Evolutionary conservation across 768 basidiomycete species (phyloP), one percentile per base, ranked within the genome.

Genomic region (Mycena galopus): DNA sequence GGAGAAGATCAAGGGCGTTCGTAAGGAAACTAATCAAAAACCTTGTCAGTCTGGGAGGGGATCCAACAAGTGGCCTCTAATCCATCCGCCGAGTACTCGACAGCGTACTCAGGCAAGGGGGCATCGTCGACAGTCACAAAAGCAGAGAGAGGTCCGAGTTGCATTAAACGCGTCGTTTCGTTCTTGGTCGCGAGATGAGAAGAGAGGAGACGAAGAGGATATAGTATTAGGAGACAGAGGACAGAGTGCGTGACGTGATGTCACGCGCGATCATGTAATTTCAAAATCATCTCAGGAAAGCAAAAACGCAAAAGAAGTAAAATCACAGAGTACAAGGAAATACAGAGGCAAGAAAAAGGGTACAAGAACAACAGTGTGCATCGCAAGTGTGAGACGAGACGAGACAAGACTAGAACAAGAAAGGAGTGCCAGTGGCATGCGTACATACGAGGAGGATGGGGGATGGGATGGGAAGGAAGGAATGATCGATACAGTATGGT

Each of bases 311-410:
- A 65, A 30, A 44, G 23, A 64, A 50, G 33, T 56, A 58, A 12
- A 23, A 21, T 59, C 58, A 30, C 44, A 68, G 21, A 42, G 51
- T 60, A 72, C 70, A 60, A 16, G 39, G 17, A 14, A 35, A 69
- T 44, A 69, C 53, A 32, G n/a, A 69, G 4, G 42, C 67, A 44
- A 44, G 39, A 47, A 61, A 44, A 62, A 50, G 23, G 33, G 35
- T 56, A 65, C 65, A 64, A 69, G 51, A 56, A 69, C 67, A 69
- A 69, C 60, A 69, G 17, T 69, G 61, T 69, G 68, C 44, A 25
- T 39, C 50, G 51, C n/a, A 51, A 44, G 16, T 25, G 62, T 47
- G 64, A 57, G 56, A 65, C 58, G 44, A 51, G 67, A 68, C 39
- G 51, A 55, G 51, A 65, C 10, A 19, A 62, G 25, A 64, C 32